Evolutionary conservation across 495 filamentous ascomycete species (phyloP), one percentile per base, ranked within the genome.

Genomic region (Staphylotrichum longicolle): DNA sequence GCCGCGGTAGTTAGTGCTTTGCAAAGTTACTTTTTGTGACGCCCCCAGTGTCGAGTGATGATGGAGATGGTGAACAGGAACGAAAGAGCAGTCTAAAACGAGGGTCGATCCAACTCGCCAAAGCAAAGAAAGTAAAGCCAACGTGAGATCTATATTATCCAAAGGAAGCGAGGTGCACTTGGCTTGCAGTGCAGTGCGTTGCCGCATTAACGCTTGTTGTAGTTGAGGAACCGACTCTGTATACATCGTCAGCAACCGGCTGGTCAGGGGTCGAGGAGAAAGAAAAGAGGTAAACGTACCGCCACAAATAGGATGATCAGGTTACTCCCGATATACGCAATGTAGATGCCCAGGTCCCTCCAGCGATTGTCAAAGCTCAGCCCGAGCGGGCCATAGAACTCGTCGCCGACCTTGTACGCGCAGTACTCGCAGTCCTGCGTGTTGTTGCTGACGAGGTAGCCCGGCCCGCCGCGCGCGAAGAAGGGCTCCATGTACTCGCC

Each of bases 261-360:
- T 15, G 41, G 53, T 11, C n/a, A 66, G n/a, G 34, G 12, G 11
- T 41, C 44, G 20, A 58, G 65, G 71, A 71, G 62, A 72, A 64
- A 64, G 20, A 47, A 44, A 12, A n/a, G 30, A 8, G 46, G 9
- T n/a, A 49, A 63, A 79, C 83, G 80, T 78, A 84, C 83, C 45
- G 85, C 89, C 30, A 87, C 9, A 66, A 91, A 90, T 47, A 95
- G 67, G 57, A 95, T 84, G 20, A 91, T 81, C 69, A 92, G 68
- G 69, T 92, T 93, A 60, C 83, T 88, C n/a, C 77, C 88, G 51
- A 91, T 76, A 67, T 88, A 95, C 10, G 84, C 85, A 20, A 82
- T 54, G 58, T 89, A 86, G 57, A 94, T 93, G 3, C 90, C 91
- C 63, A 92, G 61, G 66, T 95, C 91, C 44, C 91, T 78, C 90